Evolutionary conservation across 345 rosid genomes (phyloP).

Genomic region (Aethionema arabicum): DNA sequence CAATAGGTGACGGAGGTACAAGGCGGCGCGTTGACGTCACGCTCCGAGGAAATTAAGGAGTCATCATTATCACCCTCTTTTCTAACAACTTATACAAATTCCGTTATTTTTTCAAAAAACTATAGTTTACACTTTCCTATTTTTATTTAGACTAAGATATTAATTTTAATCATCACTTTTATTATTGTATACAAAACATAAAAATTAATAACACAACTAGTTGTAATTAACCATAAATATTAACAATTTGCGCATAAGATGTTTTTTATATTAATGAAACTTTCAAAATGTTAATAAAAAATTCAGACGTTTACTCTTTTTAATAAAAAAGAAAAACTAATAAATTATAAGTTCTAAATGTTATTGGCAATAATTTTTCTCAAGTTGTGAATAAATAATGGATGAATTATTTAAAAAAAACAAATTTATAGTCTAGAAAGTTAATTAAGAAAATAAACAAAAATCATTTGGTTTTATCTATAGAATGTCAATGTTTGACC

Average conservation of each 20-base stretch:
- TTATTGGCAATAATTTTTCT: neutral
- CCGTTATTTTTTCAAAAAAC: neutral
- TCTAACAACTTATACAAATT: neutral
- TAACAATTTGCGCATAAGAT: too few species aligned
- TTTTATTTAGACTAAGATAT: too few species aligned
- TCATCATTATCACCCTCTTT: neutral
- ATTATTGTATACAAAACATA: too few species aligned
- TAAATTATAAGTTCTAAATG: neutral
- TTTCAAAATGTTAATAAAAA: too few species aligned
- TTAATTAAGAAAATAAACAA: neutral
- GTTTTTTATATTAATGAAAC: too few species aligned
- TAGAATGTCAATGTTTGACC: slow-evolving; percentile 32
- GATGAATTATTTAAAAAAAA: neutral
- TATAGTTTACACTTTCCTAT: neutral
- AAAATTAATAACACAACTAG: too few species aligned
- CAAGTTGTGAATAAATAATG: neutral
- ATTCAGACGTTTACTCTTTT: neutral
- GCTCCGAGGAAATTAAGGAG: neutral
- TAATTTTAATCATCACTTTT: too few species aligned
- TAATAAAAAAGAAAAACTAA: neutral
- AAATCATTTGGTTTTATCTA: slow-evolving; percentile 29
- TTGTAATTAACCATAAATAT: too few species aligned
- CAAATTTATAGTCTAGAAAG: too few species aligned
- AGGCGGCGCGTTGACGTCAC: slow-evolving; percentile 22
- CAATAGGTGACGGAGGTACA: too few species aligned